Base-by-base conservation (phyloP, 441 rosid genomes). In the Flueggea neowawraea region DNA sequence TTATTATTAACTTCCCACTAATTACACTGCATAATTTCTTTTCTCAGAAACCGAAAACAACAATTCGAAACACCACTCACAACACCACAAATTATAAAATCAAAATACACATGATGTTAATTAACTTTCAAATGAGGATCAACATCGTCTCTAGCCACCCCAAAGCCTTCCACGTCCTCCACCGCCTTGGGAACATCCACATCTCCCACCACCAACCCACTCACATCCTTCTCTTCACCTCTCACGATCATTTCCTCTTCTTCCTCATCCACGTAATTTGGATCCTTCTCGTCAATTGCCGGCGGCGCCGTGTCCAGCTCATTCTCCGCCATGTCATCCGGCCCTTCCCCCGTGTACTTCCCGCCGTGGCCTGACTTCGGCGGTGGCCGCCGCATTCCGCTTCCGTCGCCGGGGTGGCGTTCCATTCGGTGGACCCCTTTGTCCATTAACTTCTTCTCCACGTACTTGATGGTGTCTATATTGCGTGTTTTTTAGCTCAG, bases 311-410 rank as follows among this genome's bases (percentile, higher is more conserved):
- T 69, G 2, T 61, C 67, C 70, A 89, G 60, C 84, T 86, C 91
- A 44, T 65, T 80, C 16, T 80, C 90, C 60, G 67, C 79, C 62
- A 63, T 0, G 47, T 68, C 82, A 16, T 32, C 78, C 0, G 95
- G 86, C 1, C 96, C 97, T 54, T 90, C 94, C 94, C 98, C 86
- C n/a, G 94, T 90, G 82, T 73, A 92, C 75, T 90, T 88, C 8
- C 98, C 94, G 0, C 94, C 96, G 69, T 64, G 96, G 32, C 98
- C 94, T 0, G 87, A 83, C 72, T 90, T 92, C 0, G 86, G 78
- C 6, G 98, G 88, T 3, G 77, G 89, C 12, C 52, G 71, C 9
- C 73, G 66, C 8, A 92, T 75, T 3, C 86, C 82, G 2, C 64
- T 57, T 2, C 98, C 98, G 55, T 82, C 77, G 6, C 65, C 70